Evolutionary conservation across 176 grass and related monocot genomes (phyloP).

Genomic region (Carex cristatella): DNA sequence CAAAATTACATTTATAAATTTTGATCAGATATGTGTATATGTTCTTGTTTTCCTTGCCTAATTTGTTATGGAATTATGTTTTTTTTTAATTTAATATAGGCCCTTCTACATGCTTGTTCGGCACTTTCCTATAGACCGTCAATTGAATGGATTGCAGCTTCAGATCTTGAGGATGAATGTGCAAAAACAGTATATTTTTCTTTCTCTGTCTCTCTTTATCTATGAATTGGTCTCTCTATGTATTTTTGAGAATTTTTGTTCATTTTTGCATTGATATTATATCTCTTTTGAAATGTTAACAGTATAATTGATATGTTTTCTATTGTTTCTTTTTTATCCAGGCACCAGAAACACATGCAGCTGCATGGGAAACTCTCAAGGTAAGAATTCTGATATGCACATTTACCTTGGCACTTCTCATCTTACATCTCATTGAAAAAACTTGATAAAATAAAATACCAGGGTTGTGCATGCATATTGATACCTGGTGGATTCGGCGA

Average conservation of each 20-base stretch:
- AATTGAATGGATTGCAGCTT: constrained; percentile 91
- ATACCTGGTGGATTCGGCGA: constrained; percentile 95
- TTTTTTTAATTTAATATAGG: constrained; percentile 43
- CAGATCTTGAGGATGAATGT: constrained; percentile 91
- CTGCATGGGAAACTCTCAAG: constrained; percentile 87
- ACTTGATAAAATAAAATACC: constrained; percentile 26
- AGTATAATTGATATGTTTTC: neutral
- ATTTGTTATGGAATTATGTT: constrained; percentile 22
- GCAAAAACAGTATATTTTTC: constrained; percentile 51
- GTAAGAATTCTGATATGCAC: constrained; percentile 19
- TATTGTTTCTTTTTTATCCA: constrained; percentile 23
- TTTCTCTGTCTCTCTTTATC: neutral
- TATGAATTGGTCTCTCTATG: neutral
- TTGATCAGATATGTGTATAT: neutral
- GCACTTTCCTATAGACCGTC: constrained; percentile 70
- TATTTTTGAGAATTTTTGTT: neutral
- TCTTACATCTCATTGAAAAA: neutral
- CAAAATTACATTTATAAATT: neutral
- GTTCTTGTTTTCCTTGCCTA: neutral
- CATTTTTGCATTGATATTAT: neutral
- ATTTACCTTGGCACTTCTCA: neutral
- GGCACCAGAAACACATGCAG: constrained; percentile 66
- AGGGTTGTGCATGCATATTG: constrained; percentile 87
- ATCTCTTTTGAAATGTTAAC: constrained; percentile 10
- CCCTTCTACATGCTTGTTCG: constrained; percentile 77